Evolutionary conservation across 768 basidiomycete species (phyloP).

Genomic region (Sporobolomyces roseus): DNA sequence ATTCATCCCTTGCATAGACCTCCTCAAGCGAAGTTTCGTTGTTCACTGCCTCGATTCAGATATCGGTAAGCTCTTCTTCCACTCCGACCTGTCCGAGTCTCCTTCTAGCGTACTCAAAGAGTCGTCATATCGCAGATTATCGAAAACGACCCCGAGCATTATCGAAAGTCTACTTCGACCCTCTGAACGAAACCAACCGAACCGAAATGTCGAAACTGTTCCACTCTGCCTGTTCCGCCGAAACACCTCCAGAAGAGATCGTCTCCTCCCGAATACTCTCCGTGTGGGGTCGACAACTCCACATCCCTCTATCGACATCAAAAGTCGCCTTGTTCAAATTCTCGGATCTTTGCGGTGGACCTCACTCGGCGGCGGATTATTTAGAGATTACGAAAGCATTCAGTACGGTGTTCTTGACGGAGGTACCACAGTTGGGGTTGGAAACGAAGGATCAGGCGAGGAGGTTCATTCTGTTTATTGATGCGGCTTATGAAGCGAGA

Average conservation of each 20-base stretch:
- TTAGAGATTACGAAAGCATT: slow-evolving; percentile 86
- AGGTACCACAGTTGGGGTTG: slow-evolving; percentile 83
- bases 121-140: slow-evolving; percentile 67
- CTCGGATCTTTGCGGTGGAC: slow-evolving; percentile 76
- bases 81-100: slow-evolving; percentile 2
- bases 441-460: slow-evolving; percentile 81
- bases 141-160: slow-evolving; percentile 85
- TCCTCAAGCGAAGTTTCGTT: slow-evolving; percentile 79
- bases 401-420: slow-evolving; percentile 77
- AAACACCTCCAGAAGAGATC: slow-evolving; percentile 55
- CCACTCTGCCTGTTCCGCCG: slow-evolving; percentile 57
- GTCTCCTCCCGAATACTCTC: slow-evolving; percentile 62
- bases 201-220: slow-evolving; percentile 82
- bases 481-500: slow-evolving; percentile 58
- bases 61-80: slow-evolving; percentile 59
- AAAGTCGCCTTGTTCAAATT: slow-evolving; percentile 80
- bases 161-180: slow-evolving; percentile 89
- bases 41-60: slow-evolving; percentile 93
- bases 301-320: slow-evolving; percentile 55
- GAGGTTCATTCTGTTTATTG: slow-evolving; percentile 95
- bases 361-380: slow-evolving; percentile 92
- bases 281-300: slow-evolving; percentile 85
- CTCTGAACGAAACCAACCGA: slow-evolving; percentile 63
- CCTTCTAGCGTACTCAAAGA: too few relatives aligned
- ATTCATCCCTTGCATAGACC: slow-evolving; percentile 89